Evolutionary conservation across 2,329 filamentous ascomycete species (phyloP).

Genomic region (Westerdykella ornata): DNA sequence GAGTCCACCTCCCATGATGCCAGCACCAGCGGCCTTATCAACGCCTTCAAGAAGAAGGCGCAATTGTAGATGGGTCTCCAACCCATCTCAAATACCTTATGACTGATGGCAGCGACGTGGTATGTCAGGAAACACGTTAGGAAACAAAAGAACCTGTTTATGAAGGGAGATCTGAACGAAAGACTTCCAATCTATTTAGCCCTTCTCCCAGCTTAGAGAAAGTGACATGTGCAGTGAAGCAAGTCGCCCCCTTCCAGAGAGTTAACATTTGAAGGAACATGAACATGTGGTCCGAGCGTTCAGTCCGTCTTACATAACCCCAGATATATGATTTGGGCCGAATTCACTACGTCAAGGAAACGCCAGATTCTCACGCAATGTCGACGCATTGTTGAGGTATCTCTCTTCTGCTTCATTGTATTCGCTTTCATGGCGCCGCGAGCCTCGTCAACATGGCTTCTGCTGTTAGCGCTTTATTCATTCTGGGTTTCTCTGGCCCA

Average conservation of each 20-base stretch:
- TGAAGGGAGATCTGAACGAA: background rate
- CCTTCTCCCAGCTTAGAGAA: background rate
- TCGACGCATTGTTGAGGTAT: background rate
- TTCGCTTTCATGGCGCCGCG: background rate
- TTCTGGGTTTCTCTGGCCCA: slow-evolving; percentile 32
- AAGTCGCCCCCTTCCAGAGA: no score
- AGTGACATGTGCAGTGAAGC: background rate
- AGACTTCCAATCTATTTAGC: background rate
- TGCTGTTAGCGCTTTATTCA: slow-evolving; percentile 21
- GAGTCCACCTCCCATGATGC: slow-evolving; percentile 70
- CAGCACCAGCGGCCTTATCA: slow-evolving; percentile 83
- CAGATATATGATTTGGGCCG: background rate
- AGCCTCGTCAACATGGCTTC: slow-evolving; percentile 13
- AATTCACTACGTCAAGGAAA: background rate
- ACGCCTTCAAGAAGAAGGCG: slow-evolving; percentile 79
- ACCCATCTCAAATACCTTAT: background rate
- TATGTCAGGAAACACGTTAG: background rate
- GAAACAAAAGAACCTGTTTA: background rate
- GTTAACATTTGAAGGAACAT: no score
- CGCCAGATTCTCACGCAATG: background rate
- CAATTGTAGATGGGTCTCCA: slow-evolving; percentile 22
- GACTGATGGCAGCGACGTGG: background rate
- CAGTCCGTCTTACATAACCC: background rate
- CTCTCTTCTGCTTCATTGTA: background rate
- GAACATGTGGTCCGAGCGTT: background rate